Evolutionary conservation across 2,329 filamentous ascomycete species (phyloP).

Genomic region (Zopfia rhizophila): DNA sequence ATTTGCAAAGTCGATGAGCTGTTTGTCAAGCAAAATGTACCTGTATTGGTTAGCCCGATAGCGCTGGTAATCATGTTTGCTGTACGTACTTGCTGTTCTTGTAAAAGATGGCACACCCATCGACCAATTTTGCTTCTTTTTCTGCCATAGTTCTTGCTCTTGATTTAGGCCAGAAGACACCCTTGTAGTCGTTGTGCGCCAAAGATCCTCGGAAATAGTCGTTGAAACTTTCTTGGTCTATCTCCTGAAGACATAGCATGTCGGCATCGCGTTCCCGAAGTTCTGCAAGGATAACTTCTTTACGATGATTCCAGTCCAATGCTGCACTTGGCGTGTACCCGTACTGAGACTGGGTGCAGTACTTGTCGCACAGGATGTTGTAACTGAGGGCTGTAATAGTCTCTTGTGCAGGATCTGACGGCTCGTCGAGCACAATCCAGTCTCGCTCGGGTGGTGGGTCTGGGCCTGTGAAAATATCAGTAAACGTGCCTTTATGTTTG

Average conservation of each 20-base stretch:
- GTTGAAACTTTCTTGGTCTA: conserved; percentile 90
- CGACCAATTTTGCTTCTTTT: conserved; percentile 87
- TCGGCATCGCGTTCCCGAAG: conserved; percentile 83
- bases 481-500: neutral
- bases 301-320: conserved; percentile 87
- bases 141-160: conserved; percentile 92
- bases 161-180: conserved; percentile 90
- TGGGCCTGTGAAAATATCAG: conserved; percentile 68
- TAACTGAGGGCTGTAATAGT: conserved; percentile 88
- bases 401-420: conserved; percentile 62
- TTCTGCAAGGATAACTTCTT: conserved; percentile 83
- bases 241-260: conserved; percentile 92
- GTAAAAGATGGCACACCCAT: conserved; percentile 97
- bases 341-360: conserved; percentile 84
- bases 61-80: conserved; percentile 18
- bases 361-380: conserved; percentile 96
- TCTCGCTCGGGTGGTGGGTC: conserved; percentile 79
- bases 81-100: conserved; percentile 79
- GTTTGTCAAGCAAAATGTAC: conserved; percentile 92
- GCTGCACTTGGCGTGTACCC: conserved; percentile 88
- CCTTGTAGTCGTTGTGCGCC: conserved; percentile 89
- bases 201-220: conserved; percentile 90
- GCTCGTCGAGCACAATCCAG: conserved; percentile 77
- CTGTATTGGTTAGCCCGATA: conserved; percentile 27
- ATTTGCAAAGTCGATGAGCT: conserved; percentile 89